Conservation (phyloP, 495 filamentous ascomycete genomes). For the Talaromyces nanjingensis region DNA sequence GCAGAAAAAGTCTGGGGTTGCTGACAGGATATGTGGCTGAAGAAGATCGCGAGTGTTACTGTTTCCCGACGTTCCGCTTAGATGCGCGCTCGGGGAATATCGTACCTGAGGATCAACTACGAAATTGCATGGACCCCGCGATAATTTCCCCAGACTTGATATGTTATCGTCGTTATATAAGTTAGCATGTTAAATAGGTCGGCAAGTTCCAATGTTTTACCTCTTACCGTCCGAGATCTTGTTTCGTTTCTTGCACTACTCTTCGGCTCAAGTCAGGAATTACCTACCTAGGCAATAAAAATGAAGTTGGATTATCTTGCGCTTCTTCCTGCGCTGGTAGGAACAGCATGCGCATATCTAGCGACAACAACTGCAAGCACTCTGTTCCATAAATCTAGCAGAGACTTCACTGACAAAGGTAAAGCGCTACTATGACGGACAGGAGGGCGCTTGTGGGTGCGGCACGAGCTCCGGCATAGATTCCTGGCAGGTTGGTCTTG, state of each 20-base stretch:
- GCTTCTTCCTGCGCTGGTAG: neutral
- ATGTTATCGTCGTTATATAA: neutral
- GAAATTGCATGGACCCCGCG: neutral
- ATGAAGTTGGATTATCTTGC: conserved; percentile 5
- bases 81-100: neutral
- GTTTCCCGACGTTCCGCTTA: conserved; percentile 3
- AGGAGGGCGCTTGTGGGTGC: conserved; percentile 28
- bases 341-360: neutral
- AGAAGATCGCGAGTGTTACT: neutral
- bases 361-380: conserved; percentile 14
- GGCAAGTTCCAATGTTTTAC: neutral
- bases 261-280: neutral
- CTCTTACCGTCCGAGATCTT: neutral
- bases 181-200: neutral
- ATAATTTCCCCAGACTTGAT: neutral
- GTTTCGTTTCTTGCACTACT: neutral
- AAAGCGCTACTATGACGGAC: conserved; percentile 29
- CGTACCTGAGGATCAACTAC: neutral
- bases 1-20: neutral
- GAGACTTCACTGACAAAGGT: neutral
- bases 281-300: neutral
- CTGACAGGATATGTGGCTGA: neutral
- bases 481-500: conserved; percentile 21
- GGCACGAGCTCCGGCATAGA: conserved; percentile 16
- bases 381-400: neutral